These are phyloP conservation scores for Eustoma russellianum DNA, from an alignment of 257 asterid species.

Conservation along the genomic window DNA sequence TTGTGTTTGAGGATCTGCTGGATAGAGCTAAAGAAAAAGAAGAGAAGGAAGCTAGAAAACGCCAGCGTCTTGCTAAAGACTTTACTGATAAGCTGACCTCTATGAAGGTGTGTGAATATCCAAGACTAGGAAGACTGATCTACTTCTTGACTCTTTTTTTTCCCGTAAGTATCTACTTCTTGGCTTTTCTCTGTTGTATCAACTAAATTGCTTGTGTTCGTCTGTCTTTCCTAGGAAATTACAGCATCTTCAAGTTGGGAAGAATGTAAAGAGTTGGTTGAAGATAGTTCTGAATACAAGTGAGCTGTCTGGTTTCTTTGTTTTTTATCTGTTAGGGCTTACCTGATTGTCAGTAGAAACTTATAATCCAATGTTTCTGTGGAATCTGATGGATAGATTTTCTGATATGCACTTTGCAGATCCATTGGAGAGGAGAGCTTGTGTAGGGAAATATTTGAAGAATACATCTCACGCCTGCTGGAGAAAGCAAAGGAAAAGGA, in stretches of 20 bases:
- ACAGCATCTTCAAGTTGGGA: constrained; percentile 73
- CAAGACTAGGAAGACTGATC: constrained; percentile 2
- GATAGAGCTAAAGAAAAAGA: constrained; percentile 96
- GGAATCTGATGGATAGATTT: constrained; percentile 2
- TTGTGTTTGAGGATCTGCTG: constrained; percentile 69
- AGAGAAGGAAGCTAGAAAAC: constrained; percentile 91
- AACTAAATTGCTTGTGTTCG: not conserved
- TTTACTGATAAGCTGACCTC: constrained; percentile 65
- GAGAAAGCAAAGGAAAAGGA: constrained; percentile 89
- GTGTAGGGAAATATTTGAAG: constrained; percentile 71
- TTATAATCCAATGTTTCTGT: not conserved
- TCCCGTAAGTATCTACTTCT: not conserved
- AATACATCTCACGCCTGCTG: constrained; percentile 60
- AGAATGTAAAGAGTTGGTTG: constrained; percentile 66
- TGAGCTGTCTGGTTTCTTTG: constrained; percentile 16
- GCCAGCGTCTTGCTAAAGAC: constrained; percentile 76
- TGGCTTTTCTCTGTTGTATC: not conserved
- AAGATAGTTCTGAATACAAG: constrained; percentile 89
- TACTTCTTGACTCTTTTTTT: not conserved
- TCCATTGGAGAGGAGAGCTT: constrained; percentile 76
- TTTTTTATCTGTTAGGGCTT: not conserved
- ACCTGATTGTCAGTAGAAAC: too few relatives aligned
- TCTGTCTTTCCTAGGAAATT: constrained; percentile 46
- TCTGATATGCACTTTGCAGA: constrained; percentile 27
- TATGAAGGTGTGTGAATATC: constrained; percentile 47